These are phyloP conservation scores for Naganishia cerealis DNA, from an alignment of 1,284 basidiomycete genomes.

Conservation along the genomic window DNA sequence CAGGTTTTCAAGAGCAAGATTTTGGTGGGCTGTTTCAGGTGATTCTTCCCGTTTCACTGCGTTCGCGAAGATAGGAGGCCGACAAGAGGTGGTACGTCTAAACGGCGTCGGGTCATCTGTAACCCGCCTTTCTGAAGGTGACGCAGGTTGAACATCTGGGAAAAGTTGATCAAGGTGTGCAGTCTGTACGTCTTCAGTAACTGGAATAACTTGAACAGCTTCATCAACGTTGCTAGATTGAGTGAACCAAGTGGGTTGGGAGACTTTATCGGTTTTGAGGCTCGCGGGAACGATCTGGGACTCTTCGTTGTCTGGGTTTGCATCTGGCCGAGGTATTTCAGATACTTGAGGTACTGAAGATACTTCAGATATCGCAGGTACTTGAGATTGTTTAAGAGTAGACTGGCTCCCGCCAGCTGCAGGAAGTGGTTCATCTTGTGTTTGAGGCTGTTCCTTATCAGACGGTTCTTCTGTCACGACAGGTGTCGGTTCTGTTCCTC, in stretches of 20 bases:
- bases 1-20: neutral
- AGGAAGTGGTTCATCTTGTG: neutral
- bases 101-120: neutral
- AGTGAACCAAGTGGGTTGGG: neutral
- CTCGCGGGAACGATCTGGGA: neutral
- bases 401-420: neutral
- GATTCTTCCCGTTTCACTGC: constrained; percentile 6
- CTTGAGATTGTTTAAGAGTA: neutral
- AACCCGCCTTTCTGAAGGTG: neutral
- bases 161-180: neutral
- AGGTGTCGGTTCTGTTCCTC: neutral
- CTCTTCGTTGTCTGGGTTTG: neutral
- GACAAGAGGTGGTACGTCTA: constrained; percentile 31
- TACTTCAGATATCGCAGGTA: constrained; percentile 2
- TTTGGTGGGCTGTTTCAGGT: neutral
- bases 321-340: neutral
- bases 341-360: constrained; percentile 12
- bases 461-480: neutral
- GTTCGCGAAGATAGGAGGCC: neutral
- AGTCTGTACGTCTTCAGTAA: neutral
- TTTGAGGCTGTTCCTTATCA: neutral
- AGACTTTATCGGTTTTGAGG: neutral
- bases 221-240: constrained; percentile 2
- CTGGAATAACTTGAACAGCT: constrained; percentile 8
- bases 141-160: neutral